phyloP scores from a whole-genome alignment of 495 filamentous ascomycete species.

The Penicillium macrosclerotiorum region DNA sequence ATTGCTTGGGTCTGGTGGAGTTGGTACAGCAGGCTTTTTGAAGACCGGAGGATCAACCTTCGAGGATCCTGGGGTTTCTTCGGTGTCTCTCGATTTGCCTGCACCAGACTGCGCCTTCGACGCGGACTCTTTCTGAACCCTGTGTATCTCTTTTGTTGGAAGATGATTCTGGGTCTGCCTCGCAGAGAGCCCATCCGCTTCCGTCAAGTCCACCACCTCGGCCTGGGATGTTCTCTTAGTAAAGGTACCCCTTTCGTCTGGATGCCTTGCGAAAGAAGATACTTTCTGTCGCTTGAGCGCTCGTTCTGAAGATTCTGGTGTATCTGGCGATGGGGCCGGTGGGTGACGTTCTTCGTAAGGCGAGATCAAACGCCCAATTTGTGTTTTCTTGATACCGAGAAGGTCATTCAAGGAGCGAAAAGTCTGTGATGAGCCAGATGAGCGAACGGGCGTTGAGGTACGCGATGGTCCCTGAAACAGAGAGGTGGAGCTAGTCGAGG shows the following conservation, averaged over 20 bases:
- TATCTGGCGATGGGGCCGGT: conserved; percentile 1
- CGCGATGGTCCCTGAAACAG: conserved; percentile 19
- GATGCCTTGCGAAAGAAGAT: conserved; percentile 4
- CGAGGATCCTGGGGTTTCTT: neutral
- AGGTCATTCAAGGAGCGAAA: conserved; percentile 56
- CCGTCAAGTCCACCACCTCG: conserved; percentile 25
- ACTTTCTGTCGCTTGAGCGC: conserved; percentile 50
- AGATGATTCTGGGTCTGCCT: too few relatives aligned
- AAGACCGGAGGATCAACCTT: conserved; percentile 2
- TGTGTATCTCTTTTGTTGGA: too few relatives aligned
- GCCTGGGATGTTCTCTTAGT: conserved; percentile 4
- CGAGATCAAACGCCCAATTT: conserved; percentile 45
- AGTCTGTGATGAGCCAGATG: conserved; percentile 28
- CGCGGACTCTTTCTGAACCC: too few relatives aligned
- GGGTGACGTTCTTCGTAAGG: conserved; percentile 46
- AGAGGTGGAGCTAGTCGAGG: conserved; percentile 9
- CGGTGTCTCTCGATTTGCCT: too few relatives aligned
- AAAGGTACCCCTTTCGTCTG: conserved; percentile 2
- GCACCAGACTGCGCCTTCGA: too few relatives aligned
- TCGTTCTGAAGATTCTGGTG: conserved; percentile 24
- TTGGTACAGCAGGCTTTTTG: neutral
- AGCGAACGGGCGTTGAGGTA: conserved; percentile 20
- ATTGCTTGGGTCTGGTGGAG: neutral
- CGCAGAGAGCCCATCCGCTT: too few relatives aligned
- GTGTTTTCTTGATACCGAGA: conserved; percentile 53